A percentile compares a stretch with the other conserved stretches of the same genome.
phyloP scores from a whole-genome alignment of 768 basidiomycete species.

The Lactarius pseudohatsudake region DNA sequence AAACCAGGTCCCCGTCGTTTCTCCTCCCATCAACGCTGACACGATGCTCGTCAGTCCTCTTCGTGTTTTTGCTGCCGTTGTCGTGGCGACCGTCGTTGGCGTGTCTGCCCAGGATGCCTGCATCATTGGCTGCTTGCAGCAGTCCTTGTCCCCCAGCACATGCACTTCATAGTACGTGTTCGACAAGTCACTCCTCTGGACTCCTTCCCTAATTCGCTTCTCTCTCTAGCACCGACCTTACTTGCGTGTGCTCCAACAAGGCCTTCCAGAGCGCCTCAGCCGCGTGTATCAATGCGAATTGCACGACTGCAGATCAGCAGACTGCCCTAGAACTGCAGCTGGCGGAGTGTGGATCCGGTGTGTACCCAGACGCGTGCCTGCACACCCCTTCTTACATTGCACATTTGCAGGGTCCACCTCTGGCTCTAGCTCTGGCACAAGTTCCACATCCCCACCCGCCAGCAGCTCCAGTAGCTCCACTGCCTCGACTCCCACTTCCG shows the following conservation, averaged over 20 bases:
- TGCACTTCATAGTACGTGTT: slow-evolving; percentile 7
- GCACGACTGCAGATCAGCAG: slow-evolving; percentile 35
- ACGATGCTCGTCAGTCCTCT: slow-evolving; percentile 7
- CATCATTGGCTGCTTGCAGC: neutral
- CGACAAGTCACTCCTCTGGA: neutral
- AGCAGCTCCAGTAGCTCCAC: neutral
- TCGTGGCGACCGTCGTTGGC: slow-evolving; percentile 1
- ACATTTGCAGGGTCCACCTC: neutral
- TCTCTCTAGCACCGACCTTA: slow-evolving; percentile 37
- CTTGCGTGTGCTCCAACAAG: slow-evolving; percentile 41
- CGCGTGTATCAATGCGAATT: slow-evolving; percentile 39
- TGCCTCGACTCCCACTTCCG: neutral
- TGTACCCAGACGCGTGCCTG: neutral
- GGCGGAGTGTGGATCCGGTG: slow-evolving; percentile 34
- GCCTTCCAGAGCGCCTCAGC: slow-evolving; percentile 38
- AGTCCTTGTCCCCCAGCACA: too few species aligned
- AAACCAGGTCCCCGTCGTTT: neutral
- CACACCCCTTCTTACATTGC: neutral
- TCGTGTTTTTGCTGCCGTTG: neutral
- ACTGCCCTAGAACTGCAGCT: slow-evolving; percentile 37
- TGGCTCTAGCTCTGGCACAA: neutral
- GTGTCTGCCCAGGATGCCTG: slow-evolving; percentile 12
- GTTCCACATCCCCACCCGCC: neutral
- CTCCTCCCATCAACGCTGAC: neutral
- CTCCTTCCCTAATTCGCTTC: neutral